phyloP scores from a whole-genome alignment of 345 rosid genomes.

The Sisymbrium altissimum region DNA sequence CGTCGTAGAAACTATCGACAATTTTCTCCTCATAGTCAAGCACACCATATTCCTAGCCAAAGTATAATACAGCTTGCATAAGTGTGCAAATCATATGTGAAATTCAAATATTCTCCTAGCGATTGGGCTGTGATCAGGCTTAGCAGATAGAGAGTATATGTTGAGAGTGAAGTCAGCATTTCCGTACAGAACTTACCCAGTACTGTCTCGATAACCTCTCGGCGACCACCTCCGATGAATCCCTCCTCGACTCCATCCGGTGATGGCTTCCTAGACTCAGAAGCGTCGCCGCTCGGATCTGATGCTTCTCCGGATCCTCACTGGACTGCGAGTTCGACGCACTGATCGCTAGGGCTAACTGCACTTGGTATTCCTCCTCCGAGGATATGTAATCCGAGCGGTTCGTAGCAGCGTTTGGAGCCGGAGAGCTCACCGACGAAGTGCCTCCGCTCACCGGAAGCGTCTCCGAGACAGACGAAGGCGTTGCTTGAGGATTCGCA shows the following conservation, averaged over 20 bases:
- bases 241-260: conserved; percentile 51
- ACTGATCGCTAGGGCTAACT: conserved; percentile 93
- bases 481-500: conserved; percentile 40
- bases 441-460: conserved; percentile 9
- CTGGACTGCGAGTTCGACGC: conserved; percentile 76
- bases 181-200: conserved; percentile 62
- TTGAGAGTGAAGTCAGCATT: conserved; percentile 1
- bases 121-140: background rate
- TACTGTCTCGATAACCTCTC: conserved; percentile 82
- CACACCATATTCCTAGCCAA: conserved; percentile 76
- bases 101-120: background rate
- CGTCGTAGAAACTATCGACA: conserved; percentile 94
- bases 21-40: conserved; percentile 96
- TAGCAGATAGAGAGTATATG: background rate
- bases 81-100: too few species aligned
- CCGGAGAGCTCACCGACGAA: conserved; percentile 29
- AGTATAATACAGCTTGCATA: background rate
- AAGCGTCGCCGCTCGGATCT: conserved; percentile 84
- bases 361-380: conserved; percentile 97
- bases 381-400: conserved; percentile 63
- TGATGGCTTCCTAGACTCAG: conserved; percentile 63
- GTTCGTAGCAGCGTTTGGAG: conserved; percentile 21
- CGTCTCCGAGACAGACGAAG: conserved; percentile 38
- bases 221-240: conserved; percentile 55
- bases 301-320: conserved; percentile 74